Evolutionary conservation across 495 filamentous ascomycete species (phyloP), one percentile per base, ranked within the genome.

Genomic region (Aspergillus saccharolyticus): DNA sequence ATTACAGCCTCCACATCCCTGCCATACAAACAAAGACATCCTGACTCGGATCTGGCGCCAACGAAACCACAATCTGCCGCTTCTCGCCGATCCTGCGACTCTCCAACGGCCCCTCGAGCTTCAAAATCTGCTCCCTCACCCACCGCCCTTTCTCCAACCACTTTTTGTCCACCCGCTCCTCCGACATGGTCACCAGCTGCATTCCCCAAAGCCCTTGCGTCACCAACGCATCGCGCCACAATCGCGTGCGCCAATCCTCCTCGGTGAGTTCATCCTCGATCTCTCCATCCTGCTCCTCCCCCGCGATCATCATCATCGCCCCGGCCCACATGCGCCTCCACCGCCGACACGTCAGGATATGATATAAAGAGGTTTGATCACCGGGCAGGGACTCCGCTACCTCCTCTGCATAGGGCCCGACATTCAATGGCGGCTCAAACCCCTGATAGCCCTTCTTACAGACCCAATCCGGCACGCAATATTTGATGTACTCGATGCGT

Each of bases 161-260:
- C 15, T 25, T 39, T 9, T 45, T 18, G 12, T 16, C 28, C 12
- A 61, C 49, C 33, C 10, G 5, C 22, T 57, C 51, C 18, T 45
- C 47, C 1, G 45, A 52, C 44, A 55, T 19, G 20, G 57, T 63
- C 20, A 65, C 51, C 28, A 67, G 58, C 47, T 65, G 59, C 50
- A 63, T 58, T 17, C 65, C 88, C 53, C 81, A 76, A 59, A 92
- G 76, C 74, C 84, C 92, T 62, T 86, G 79, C 62, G 89, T 85
- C 69, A 89, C 85, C 68, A 89, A 79, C 30, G 78, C 78, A 74
- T 91, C 74, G 15, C 87, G 87, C 54, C 79, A 76, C 24, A 91
- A 69, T 72, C 90, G 88, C 64, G 81, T 81, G 58, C 73, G 72
- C 66, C 89, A 87, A 33, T 76, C 67, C 53, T 79, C 71, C 63